phyloP scores from a whole-genome alignment of 2,329 filamentous ascomycete genomes.

The Cercospora berteroae region DNA sequence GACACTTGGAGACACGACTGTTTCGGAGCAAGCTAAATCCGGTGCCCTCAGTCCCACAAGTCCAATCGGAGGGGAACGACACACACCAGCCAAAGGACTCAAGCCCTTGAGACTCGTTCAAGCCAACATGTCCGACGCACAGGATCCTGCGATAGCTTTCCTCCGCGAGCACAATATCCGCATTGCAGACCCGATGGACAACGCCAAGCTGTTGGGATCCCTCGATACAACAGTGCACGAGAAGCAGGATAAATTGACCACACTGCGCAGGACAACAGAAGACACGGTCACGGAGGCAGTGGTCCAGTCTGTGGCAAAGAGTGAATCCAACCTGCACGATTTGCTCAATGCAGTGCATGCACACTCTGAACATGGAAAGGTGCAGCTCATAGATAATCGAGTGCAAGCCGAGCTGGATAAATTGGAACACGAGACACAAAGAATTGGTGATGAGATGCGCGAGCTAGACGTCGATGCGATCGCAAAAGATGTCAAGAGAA shows the following conservation, averaged over 20 bases:
- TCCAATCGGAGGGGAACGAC: constrained; percentile 29
- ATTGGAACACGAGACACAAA: constrained; percentile 41
- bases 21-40: constrained; percentile 9
- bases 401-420: constrained; percentile 35
- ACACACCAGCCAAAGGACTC: constrained; percentile 25
- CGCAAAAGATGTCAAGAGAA: constrained; percentile 22
- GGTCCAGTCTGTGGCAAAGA: constrained; percentile 39
- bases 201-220: constrained; percentile 23
- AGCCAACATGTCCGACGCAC: constrained; percentile 32
- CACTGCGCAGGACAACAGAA: constrained; percentile 38
- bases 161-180: constrained; percentile 34
- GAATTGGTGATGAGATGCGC: constrained; percentile 40
- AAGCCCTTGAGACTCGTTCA: constrained; percentile 36
- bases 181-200: constrained; percentile 19
- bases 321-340: constrained; percentile 39
- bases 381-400: constrained; percentile 27
- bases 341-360: constrained; percentile 41
- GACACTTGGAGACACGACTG: constrained; percentile 24
- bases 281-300: constrained; percentile 36
- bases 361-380: constrained; percentile 30
- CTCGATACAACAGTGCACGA: constrained; percentile 37
- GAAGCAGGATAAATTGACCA: constrained; percentile 37
- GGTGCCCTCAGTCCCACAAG: constrained; percentile 25
- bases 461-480: constrained; percentile 35
- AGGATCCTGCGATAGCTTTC: constrained; percentile 33